A percentile compares a stretch with the other conserved stretches of the same genome.
Evolutionary conservation across 2,329 filamentous ascomycete genomes (phyloP).

Genomic region (Penicillium sp.): DNA sequence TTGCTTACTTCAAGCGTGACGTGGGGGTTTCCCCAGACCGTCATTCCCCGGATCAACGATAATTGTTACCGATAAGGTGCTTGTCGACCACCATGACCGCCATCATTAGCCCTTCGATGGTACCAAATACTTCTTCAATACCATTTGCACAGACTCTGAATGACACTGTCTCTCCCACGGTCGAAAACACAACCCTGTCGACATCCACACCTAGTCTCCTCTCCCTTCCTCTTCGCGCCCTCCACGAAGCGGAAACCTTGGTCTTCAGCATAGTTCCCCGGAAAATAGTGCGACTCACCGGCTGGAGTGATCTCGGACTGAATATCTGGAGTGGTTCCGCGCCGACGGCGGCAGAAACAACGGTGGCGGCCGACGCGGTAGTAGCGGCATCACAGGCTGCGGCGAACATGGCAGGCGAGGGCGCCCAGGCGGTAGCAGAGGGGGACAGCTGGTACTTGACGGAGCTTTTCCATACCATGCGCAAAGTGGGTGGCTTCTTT

Average conservation of each 20-base stretch:
- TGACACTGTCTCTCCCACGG: constrained; percentile 15
- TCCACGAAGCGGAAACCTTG: constrained; percentile 34
- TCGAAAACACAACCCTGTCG: constrained; percentile 20
- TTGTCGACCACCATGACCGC: constrained; percentile 24
- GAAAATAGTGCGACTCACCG: constrained; percentile 27
- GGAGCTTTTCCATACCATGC: constrained; percentile 49
- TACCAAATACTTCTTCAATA: constrained; percentile 20
- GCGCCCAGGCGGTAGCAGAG: constrained; percentile 29
- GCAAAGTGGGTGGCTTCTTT: constrained; percentile 78
- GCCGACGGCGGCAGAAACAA: constrained; percentile 13
- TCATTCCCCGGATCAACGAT: constrained; percentile 18
- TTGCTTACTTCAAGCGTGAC: constrained; percentile 1
- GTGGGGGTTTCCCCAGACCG: constrained; percentile 15
- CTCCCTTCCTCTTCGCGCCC: constrained; percentile 33
- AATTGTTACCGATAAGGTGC: constrained; percentile 10
- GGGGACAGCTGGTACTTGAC: constrained; percentile 35
- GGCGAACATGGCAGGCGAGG: constrained; percentile 30
- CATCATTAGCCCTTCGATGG: constrained; percentile 13
- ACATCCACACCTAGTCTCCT: constrained; percentile 31
- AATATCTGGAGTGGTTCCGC: constrained; percentile 22
- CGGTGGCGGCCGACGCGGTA: constrained; percentile 38
- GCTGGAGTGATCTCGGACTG: constrained; percentile 25
- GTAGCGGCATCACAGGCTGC: constrained; percentile 35
- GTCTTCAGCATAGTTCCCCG: constrained; percentile 33
- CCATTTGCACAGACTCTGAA: constrained; percentile 19